Evolutionary conservation across 2,329 filamentous ascomycete genomes (phyloP), one percentile per base, ranked within the genome.

Genomic region (Colletotrichum agaves): DNA sequence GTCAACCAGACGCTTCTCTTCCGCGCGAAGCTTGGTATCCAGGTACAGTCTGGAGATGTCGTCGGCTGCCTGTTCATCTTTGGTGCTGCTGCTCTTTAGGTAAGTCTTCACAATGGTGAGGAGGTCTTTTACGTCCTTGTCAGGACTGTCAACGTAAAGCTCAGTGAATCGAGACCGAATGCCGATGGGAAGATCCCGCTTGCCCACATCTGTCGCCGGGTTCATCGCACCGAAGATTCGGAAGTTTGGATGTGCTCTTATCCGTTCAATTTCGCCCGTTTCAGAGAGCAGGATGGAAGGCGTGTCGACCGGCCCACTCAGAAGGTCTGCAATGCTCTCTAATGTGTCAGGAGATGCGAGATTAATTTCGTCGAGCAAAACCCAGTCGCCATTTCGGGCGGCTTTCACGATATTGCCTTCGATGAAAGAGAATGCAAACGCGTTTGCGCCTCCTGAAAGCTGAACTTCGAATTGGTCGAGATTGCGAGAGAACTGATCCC

Each of bases 211-310:
- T 3, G 96, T 99, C 5, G 96, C 96, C 33, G 96, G 96, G 75
- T 99, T 99, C 96, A 99, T 99, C 31, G 97, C 96, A 58, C 93
- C 97, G 75, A 99, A 99, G 13, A 99, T 92, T 43, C 96, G 90
- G 78, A 99, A 99, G 71, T 97, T 90, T 0, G 93, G 91, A 78
- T 99, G 95, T 0, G 94, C 96, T 69, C 90, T 86, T 39, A 99
- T 90, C 71, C 94, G 89, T 78, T 98, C 93, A 47, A 97, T 93
- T 72, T 96, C 94, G 41, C 96, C 96, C 43, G 94, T 96, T 80
- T 99, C 96, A 0, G 94, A 94, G 7, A 99, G 85, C 4, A 99
- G 82, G 50, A 99, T 90, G 0, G 93, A 98, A 1, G 95, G 95
- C 0, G 84, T 84, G 37, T 89, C 88, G 68, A 88, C 88, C 10